Evolutionary conservation across 768 basidiomycete genomes (phyloP).

Genomic region (Tulasnella sp.): DNA sequence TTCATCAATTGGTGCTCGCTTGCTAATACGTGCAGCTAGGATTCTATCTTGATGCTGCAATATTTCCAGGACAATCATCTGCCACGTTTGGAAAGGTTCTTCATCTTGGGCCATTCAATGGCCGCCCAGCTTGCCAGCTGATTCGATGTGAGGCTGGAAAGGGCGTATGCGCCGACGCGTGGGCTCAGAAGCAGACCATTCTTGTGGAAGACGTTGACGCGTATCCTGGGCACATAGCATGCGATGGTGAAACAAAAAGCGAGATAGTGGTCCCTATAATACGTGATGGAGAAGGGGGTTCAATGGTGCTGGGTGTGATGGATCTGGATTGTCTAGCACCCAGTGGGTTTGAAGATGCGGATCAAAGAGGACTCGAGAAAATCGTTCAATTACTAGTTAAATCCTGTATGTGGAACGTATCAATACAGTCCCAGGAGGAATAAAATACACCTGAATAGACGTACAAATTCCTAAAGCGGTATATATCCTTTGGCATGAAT

Average conservation of each 20-base stretch:
- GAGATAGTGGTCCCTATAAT: conserved; percentile 87
- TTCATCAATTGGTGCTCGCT: not conserved
- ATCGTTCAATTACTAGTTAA: conserved; percentile 66
- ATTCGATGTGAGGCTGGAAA: conserved; percentile 62
- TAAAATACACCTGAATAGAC: not conserved
- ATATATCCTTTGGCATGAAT: not conserved
- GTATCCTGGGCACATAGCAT: conserved; percentile 93
- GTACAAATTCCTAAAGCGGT: not conserved
- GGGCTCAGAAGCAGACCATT: conserved; percentile 56
- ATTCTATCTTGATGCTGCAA: conserved; percentile 74
- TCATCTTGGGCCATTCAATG: conserved; percentile 73
- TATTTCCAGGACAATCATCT: conserved; percentile 56
- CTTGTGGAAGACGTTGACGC: conserved; percentile 76
- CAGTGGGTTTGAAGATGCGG: conserved; percentile 76
- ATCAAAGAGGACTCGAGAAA: conserved; percentile 72
- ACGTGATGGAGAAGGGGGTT: conserved; percentile 38
- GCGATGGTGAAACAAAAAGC: conserved; percentile 86
- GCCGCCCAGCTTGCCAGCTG: conserved; percentile 88
- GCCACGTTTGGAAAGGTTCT: conserved; percentile 49
- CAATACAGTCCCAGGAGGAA: not conserved
- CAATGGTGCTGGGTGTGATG: conserved; percentile 53
- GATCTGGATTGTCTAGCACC: conserved; percentile 83
- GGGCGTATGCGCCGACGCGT: conserved; percentile 88
- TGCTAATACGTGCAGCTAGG: conserved; percentile 52
- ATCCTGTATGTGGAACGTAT: conserved; percentile 31